Percentiles rank a stretch among this genome's conserved stretches.
These are phyloP conservation scores for Artomyces pyxidatus DNA, from an alignment of 768 basidiomycete genomes.

Conservation along the genomic window DNA sequence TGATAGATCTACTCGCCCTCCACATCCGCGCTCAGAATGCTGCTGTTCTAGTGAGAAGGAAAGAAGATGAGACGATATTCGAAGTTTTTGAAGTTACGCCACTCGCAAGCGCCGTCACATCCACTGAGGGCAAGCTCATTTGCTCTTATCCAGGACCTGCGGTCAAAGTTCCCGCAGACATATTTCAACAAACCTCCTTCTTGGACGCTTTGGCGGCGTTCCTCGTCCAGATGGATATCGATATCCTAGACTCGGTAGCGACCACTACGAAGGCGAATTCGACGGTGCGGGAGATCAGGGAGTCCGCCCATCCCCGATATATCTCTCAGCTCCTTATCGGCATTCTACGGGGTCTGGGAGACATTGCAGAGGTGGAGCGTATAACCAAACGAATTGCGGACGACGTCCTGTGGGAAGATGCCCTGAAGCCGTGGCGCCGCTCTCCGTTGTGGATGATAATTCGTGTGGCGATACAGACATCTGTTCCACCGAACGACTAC, in stretches of 20 bases:
- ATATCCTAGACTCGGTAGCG: slow-evolving; percentile 26
- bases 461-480: slow-evolving; percentile 34
- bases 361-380: slow-evolving; percentile 20
- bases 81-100: slow-evolving; percentile 43
- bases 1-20: slow-evolving; percentile 32
- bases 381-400: slow-evolving; percentile 39
- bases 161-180: slow-evolving; percentile 25
- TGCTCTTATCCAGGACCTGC: slow-evolving; percentile 41
- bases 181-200: slow-evolving; percentile 25
- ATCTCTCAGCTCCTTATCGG: slow-evolving; percentile 41
- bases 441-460: slow-evolving; percentile 43
- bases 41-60: slow-evolving; percentile 27
- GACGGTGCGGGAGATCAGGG: slow-evolving; percentile 26
- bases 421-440: slow-evolving; percentile 38
- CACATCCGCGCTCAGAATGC: slow-evolving; percentile 41
- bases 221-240: slow-evolving; percentile 28
- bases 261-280: slow-evolving; percentile 26
- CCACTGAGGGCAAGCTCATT: slow-evolving; percentile 32
- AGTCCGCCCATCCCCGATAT: slow-evolving; percentile 40
- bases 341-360: slow-evolving; percentile 34
- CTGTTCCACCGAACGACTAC: slow-evolving; percentile 24
- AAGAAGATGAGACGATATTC: slow-evolving; percentile 22
- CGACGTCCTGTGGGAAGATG: slow-evolving; percentile 35
- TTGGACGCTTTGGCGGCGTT: slow-evolving; percentile 30
- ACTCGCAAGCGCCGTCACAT: slow-evolving; percentile 27